phyloP scores from a whole-genome alignment of 306 rosid species.

The Prinsepia uniflora region DNA sequence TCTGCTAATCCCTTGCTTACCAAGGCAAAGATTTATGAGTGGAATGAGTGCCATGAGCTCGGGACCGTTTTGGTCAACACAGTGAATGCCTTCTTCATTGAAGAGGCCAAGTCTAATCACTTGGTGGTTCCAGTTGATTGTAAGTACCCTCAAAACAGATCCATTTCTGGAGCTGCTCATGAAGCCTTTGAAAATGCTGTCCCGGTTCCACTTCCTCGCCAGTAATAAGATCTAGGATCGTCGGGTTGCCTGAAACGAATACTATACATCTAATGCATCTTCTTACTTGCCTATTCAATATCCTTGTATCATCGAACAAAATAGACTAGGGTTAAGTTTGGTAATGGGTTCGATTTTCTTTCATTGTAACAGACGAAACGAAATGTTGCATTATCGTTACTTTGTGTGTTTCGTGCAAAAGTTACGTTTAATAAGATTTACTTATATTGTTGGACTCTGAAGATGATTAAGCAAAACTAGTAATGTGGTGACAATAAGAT shows the following conservation, averaged over 20 bases:
- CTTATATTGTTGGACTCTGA: no score
- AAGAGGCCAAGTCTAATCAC: constrained; percentile 6
- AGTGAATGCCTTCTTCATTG: background rate
- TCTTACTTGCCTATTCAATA: background rate
- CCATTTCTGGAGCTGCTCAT: background rate
- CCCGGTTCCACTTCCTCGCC: constrained; percentile 18
- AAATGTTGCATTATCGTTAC: no score
- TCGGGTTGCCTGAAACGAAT: no score
- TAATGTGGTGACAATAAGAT: no score
- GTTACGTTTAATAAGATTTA: no score
- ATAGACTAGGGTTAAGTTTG: no score
- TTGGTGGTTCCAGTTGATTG: constrained; percentile 20
- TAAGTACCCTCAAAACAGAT: constrained; percentile 9
- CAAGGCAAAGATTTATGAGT: constrained; percentile 48
- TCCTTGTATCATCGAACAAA: no score
- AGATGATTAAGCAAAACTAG: no score
- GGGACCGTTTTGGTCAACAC: constrained; percentile 16
- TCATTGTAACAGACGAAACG: no score
- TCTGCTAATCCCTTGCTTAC: constrained; percentile 35
- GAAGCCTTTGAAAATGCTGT: constrained; percentile 14
- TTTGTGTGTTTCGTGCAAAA: no score
- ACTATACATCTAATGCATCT: no score
- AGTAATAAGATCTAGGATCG: background rate
- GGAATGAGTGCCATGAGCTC: constrained; percentile 37
- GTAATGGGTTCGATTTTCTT: no score